Conservation (phyloP, 2,329 filamentous ascomycete genomes). For the Cryphonectria japonica region DNA sequence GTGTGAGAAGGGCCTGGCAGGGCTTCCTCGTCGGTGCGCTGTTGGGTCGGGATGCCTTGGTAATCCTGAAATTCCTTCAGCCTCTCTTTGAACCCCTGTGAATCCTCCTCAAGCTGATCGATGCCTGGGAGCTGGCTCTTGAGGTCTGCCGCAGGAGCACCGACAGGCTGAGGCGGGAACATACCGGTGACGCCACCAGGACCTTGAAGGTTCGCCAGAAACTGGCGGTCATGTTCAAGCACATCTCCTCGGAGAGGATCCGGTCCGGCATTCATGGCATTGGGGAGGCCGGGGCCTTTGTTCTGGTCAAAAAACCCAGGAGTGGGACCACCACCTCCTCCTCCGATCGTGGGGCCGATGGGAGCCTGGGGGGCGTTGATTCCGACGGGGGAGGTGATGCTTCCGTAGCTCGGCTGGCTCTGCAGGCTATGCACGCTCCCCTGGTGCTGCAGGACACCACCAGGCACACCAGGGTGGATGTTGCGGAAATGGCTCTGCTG, state of each 20-base stretch:
- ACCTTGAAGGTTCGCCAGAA: conserved; percentile 50
- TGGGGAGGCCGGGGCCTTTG: conserved; percentile 43
- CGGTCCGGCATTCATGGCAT: conserved; percentile 48
- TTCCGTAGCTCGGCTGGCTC: conserved; percentile 95
- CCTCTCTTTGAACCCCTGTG: conserved; percentile 68
- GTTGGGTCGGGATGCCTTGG: conserved; percentile 52
- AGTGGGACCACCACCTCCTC: conserved; percentile 45
- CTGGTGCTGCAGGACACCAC: conserved; percentile 76
- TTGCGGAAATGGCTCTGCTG: conserved; percentile 81
- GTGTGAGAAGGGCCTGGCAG: conserved; percentile 27
- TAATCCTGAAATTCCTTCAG: conserved; percentile 83
- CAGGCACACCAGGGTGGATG: conserved; percentile 59
- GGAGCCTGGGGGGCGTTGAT: conserved; percentile 54
- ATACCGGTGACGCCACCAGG: conserved; percentile 38
- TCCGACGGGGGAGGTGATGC: conserved; percentile 83
- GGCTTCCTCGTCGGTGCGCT: conserved; percentile 63
- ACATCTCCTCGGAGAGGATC: conserved; percentile 72
- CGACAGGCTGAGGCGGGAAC: conserved; percentile 45
- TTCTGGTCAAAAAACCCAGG: conserved; percentile 72
- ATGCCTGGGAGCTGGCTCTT: conserved; percentile 53
- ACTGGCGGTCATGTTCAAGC: conserved; percentile 55
- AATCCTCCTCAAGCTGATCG: conserved; percentile 56
- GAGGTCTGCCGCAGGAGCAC: conserved; percentile 42
- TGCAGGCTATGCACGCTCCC: conserved; percentile 95
- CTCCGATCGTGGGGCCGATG: conserved; percentile 52